Conservation (phyloP, 2,329 filamentous ascomycete genomes). For the Sporothrix protearum region DNA sequence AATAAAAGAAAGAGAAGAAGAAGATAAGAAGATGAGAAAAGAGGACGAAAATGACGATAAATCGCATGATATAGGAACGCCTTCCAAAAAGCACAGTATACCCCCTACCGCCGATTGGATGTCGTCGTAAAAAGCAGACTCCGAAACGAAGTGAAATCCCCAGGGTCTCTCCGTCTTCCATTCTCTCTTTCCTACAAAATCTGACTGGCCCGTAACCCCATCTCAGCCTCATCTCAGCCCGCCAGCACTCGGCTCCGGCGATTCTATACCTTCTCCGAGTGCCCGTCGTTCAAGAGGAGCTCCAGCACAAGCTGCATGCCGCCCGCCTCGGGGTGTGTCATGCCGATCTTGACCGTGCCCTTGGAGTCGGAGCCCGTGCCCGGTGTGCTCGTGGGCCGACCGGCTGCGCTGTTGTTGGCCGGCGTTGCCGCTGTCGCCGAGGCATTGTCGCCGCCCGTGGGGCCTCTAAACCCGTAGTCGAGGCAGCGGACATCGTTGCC, state of each 20-base stretch:
- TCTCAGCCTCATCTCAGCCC: background rate
- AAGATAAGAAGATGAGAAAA: background rate
- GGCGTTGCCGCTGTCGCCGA: slow-evolving; percentile 32
- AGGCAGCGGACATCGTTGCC: slow-evolving; percentile 86
- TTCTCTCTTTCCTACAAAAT: background rate
- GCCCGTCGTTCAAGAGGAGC: slow-evolving; percentile 85
- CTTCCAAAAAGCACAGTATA: background rate
- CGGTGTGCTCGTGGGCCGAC: background rate
- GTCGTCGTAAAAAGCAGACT: background rate
- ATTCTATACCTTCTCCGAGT: slow-evolving; percentile 48
- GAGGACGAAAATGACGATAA: too few species aligned
- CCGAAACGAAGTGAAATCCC: background rate
- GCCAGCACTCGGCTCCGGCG: background rate
- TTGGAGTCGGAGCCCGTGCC: slow-evolving; percentile 48
- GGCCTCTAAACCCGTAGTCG: slow-evolving; percentile 72
- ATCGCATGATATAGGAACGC: background rate
- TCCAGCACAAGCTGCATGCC: slow-evolving; percentile 87
- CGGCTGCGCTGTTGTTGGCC: background rate
- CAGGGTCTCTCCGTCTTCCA: background rate
- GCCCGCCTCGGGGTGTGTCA: slow-evolving; percentile 87
- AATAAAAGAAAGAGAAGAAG: background rate
- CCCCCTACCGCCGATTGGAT: background rate
- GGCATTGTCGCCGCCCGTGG: slow-evolving; percentile 45
- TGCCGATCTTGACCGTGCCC: slow-evolving; percentile 85
- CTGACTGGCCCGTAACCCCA: too few species aligned